These are phyloP conservation scores for Solanum neorickii DNA, from an alignment of 257 asterid species.

Conservation along the genomic window DNA sequence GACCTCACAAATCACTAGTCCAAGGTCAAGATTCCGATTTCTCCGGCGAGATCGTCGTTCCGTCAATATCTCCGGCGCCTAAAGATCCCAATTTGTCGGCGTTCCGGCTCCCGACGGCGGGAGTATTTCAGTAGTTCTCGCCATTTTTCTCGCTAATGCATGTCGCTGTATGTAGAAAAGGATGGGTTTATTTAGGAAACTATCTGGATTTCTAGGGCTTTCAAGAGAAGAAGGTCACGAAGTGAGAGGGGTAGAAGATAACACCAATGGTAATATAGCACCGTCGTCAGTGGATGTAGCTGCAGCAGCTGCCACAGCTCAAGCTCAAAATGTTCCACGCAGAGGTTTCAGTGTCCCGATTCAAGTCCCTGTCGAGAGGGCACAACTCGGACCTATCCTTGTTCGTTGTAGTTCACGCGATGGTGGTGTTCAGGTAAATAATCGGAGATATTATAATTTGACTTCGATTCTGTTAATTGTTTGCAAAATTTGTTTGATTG, in stretches of 20 bases:
- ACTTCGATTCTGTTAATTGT: neutral
- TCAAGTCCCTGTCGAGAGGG: conserved; percentile 54
- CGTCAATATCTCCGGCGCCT: neutral
- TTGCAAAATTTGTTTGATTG: neutral
- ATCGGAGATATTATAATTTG: neutral
- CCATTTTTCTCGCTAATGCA: neutral
- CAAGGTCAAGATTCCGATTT: neutral
- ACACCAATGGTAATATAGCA: conserved; percentile 15
- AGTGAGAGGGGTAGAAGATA: conserved; percentile 13
- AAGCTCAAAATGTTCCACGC: conserved; percentile 41
- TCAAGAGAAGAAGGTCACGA: conserved; percentile 40
- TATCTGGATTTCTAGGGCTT: conserved; percentile 53
- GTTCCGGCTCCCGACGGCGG: neutral
- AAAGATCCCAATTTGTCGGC: neutral
- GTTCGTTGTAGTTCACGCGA: conserved; percentile 49
- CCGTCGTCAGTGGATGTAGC: conserved; percentile 5
- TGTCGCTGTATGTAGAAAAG: neutral
- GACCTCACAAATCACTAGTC: neutral
- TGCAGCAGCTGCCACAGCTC: conserved; percentile 16
- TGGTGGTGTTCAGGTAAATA: conserved; percentile 78
- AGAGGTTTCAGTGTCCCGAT: conserved; percentile 77
- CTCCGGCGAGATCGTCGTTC: neutral
- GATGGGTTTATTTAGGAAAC: conserved; percentile 49
- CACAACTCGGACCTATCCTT: conserved; percentile 45
- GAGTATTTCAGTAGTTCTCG: neutral